Percentiles rank a stretch among this genome's conserved stretches.
Conservation (phyloP, 352 stramenopile species). For the Phytopythium aichiense region DNA sequence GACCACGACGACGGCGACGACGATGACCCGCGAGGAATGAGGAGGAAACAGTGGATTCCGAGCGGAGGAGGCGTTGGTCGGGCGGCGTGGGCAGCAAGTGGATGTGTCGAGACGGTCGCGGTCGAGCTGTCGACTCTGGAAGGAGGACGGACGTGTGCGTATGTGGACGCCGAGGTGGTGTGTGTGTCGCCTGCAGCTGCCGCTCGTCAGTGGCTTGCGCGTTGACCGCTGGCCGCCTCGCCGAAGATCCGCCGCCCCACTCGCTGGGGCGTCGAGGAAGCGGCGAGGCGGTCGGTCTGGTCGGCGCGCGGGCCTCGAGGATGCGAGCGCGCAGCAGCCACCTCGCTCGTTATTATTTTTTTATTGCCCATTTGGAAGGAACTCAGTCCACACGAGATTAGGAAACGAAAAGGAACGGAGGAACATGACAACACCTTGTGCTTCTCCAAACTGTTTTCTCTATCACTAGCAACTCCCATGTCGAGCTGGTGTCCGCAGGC, state of each 20-base stretch:
- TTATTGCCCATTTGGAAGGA: slow-evolving; percentile 12
- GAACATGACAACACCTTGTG: background rate
- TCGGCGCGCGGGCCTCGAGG: background rate
- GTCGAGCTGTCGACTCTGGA: slow-evolving; percentile 7
- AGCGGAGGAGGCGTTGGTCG: background rate
- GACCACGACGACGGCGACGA: slow-evolving; percentile 2
- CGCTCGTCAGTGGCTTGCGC: slow-evolving; percentile 1
- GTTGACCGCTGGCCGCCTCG: background rate
- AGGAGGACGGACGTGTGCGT: slow-evolving; percentile 3
- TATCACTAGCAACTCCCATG: background rate
- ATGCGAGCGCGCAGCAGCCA: background rate
- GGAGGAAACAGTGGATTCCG: background rate
- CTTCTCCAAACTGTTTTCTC: background rate
- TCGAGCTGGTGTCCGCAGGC: background rate
- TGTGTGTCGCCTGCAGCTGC: slow-evolving; percentile 2
- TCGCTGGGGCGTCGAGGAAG: no score
- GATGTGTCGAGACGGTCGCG: slow-evolving; percentile 2
- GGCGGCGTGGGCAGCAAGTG: background rate
- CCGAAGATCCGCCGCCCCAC: background rate
- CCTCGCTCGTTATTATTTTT: slow-evolving; percentile 9
- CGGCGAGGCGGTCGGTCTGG: background rate
- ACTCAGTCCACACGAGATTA: slow-evolving; percentile 2
- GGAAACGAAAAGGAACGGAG: background rate
- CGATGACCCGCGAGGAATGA: background rate
- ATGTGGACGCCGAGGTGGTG: slow-evolving; percentile 8